Evolutionary conservation across 139 green algal genomes (phyloP).

Genomic region (Chlorokybus atmophyticus): DNA sequence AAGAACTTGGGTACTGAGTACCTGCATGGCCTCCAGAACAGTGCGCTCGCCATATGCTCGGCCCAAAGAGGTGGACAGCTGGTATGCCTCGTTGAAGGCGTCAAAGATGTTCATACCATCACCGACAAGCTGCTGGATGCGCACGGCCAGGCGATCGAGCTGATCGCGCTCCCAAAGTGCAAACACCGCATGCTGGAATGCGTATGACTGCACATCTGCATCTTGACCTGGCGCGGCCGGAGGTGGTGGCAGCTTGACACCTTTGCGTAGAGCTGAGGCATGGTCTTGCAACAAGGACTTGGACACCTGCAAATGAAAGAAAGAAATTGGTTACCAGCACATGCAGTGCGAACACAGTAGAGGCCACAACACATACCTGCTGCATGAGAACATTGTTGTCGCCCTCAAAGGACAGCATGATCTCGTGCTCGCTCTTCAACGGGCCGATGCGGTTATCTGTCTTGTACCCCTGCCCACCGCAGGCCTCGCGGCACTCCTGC

Average conservation of each 20-base stretch:
- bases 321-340: no score
- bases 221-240: no score
- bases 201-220: no score
- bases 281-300: constrained; percentile 20
- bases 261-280: constrained; percentile 10
- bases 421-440: constrained; percentile 72
- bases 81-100: constrained; percentile 22
- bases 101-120: constrained; percentile 8
- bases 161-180: constrained; percentile 17
- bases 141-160: constrained; percentile 13
- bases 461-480: constrained; percentile 49
- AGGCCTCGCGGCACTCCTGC: constrained; percentile 48
- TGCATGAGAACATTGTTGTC: constrained; percentile 91
- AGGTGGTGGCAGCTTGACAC: no score
- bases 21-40: constrained; percentile 13
- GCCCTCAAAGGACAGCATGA: constrained; percentile 81
- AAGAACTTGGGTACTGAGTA: neutral
- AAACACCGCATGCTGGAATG: constrained; percentile 19
- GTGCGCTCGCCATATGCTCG: constrained; percentile 12
- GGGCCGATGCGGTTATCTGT: constrained; percentile 69
- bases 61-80: constrained; percentile 14
- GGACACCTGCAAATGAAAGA: constrained; percentile 27
- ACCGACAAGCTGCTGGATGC: neutral
- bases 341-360: neutral
- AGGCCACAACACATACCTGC: constrained; percentile 32